These are phyloP conservation scores for Chaetomium olivaceum DNA, from an alignment of 2,329 filamentous ascomycete species.

Conservation along the genomic window DNA sequence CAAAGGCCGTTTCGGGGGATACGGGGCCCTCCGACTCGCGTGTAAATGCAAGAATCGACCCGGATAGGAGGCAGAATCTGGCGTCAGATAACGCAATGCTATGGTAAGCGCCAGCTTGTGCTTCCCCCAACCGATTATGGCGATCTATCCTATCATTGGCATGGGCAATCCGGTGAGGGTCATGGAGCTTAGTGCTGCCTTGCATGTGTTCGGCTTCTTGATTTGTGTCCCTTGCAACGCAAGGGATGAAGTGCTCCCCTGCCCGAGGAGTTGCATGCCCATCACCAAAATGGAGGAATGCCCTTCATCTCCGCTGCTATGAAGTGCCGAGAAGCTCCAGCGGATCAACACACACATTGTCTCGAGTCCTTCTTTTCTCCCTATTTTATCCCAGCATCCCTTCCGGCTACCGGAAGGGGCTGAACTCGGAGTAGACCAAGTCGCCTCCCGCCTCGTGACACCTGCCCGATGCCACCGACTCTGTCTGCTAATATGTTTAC, in stretches of 20 bases:
- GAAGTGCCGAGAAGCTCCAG: slow-evolving; percentile 18
- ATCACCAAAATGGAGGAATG: slow-evolving; percentile 17
- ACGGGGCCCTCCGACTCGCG: slow-evolving; percentile 8
- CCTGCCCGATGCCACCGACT: slow-evolving; percentile 15
- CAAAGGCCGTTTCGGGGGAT: neutral
- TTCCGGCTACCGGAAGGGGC: neutral
- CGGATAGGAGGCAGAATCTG: slow-evolving; percentile 24
- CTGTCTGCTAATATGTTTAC: slow-evolving; percentile 4
- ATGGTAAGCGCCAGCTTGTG: slow-evolving; percentile 3
- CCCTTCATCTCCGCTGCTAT: slow-evolving; percentile 23
- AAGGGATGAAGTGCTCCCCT: slow-evolving; percentile 19
- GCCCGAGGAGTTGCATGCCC: slow-evolving; percentile 1
- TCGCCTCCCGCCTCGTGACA: slow-evolving; percentile 17
- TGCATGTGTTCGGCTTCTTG: neutral
- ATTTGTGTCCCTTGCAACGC: slow-evolving; percentile 5
- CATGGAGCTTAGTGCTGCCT: neutral
- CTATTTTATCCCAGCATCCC: neutral
- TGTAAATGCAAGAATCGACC: neutral
- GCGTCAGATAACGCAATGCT: slow-evolving; percentile 25
- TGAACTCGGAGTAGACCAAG: slow-evolving; percentile 15
- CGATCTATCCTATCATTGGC: slow-evolving; percentile 5
- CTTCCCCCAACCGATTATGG: neutral
- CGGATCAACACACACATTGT: slow-evolving; percentile 18
- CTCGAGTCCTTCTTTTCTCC: slow-evolving; percentile 9
- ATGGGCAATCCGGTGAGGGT: neutral